Conservation (phyloP, 305 asterid species). For the Andrographis paniculata region DNA sequence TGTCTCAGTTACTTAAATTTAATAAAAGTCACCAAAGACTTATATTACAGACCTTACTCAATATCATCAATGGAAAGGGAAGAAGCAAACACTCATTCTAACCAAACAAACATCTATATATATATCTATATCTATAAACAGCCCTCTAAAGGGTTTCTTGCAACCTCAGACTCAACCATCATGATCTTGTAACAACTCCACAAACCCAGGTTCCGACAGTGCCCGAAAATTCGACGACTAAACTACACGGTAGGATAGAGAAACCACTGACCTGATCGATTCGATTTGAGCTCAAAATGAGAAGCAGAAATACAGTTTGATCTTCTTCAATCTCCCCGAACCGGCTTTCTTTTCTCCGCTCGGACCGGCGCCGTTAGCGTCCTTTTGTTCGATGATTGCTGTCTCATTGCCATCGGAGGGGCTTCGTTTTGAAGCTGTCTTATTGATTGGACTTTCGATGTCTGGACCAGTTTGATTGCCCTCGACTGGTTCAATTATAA, state of each 20-base stretch:
- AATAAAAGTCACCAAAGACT: no score
- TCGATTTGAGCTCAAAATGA: slow-evolving; percentile 33
- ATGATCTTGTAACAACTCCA: no score
- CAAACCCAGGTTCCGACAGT: no score
- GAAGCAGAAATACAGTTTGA: slow-evolving; percentile 35
- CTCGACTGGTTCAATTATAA: slow-evolving; percentile 14
- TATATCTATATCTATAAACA: no score
- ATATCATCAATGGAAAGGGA: no score
- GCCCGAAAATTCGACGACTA: not conserved
- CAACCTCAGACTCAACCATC: no score
- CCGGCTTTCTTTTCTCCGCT: no score
- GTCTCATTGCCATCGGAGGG: slow-evolving; percentile 12
- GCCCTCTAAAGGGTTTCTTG: no score
- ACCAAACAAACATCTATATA: no score
- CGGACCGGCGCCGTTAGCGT: slow-evolving; percentile 28
- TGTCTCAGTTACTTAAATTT: no score
- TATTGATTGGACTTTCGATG: slow-evolving; percentile 3
- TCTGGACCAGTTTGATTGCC: slow-evolving; percentile 11
- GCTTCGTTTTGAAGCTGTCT: slow-evolving; percentile 15
- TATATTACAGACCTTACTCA: no score
- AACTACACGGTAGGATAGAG: not conserved
- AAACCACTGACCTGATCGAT: not conserved
- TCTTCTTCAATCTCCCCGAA: slow-evolving; percentile 28
- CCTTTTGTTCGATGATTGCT: slow-evolving; percentile 3
- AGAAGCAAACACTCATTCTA: no score